Evolutionary conservation across 805 yeast genomes (phyloP), one percentile per base, ranked within the genome.

Genomic region (Clavispora vitiphila): DNA sequence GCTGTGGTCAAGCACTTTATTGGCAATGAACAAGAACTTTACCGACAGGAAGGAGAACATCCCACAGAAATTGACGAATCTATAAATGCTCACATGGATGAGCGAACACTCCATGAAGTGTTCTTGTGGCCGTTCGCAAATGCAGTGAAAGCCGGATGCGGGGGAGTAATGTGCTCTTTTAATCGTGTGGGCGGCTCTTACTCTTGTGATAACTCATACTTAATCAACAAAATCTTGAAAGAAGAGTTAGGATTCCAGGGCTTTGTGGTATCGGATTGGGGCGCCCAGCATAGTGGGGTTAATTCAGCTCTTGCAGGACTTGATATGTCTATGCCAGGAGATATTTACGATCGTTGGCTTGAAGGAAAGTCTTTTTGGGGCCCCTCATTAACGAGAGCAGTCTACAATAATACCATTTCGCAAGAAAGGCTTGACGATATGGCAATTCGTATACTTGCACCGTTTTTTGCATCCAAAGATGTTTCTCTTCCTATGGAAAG

Each of bases 51-150:
- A 21, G 72, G 70, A 24, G 81, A 77, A 46, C 71, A 78, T 74
- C 64, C 62, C 35, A 69, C 66, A 39, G 42, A 50, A 10, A 59
- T 76, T 24, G 55, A 64, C 15, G 58, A 61, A 6, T 65, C 81
- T 4, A 63, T 77, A 19, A 71, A 78, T 45, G 64, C 81, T 8
- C 75, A 77, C 44, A 75, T 78, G 35, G 83, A 78, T 42, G 84
- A 78, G 53, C 62, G 80, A 22, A 74, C 80, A 1, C 69, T 80
- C 74, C 84, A 77, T 53, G 86, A 80, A 51, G 55, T 78, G 2
- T 80, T 74, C 54, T 56, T 78, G 36, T 79, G 85, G 85, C 86
- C 86, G 9, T 80, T 77, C 62, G 83, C 82, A 5, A 82, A 80
- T 50, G 76, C 76, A 26, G 66, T 80, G 19, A 69, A 69, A 41